Evolutionary conservation across 768 basidiomycete species (phyloP).

Genomic region (Rhizopogon roseolus): DNA sequence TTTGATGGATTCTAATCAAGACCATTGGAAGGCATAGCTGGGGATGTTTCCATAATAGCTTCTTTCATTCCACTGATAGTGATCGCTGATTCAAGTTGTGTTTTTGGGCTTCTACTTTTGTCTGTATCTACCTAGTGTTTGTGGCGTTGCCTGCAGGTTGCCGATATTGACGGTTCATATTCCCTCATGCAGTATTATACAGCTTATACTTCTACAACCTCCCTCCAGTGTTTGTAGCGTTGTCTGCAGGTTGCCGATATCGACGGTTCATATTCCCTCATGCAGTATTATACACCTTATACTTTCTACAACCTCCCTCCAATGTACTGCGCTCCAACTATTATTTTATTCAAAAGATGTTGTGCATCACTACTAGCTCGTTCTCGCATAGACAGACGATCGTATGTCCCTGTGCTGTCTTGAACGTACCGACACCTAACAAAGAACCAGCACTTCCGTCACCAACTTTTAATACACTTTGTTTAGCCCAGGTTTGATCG

Average conservation of each 20-base stretch:
- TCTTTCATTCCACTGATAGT: background rate
- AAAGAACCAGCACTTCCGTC: slow-evolving; percentile 69
- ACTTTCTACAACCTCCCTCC: slow-evolving; percentile 29
- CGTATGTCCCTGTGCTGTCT: slow-evolving; percentile 29
- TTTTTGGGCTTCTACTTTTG: slow-evolving; percentile 17
- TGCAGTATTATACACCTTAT: slow-evolving; percentile 32
- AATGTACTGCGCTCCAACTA: slow-evolving; percentile 24
- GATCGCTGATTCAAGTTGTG: slow-evolving; percentile 10
- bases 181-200: slow-evolving; percentile 31
- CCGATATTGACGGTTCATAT: slow-evolving; percentile 29
- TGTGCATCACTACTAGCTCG: slow-evolving; percentile 58
- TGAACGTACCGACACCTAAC: slow-evolving; percentile 65
- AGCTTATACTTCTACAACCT: slow-evolving; percentile 31
- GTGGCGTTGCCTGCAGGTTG: slow-evolving; percentile 19
- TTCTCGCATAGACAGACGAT: slow-evolving; percentile 76
- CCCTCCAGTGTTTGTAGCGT: slow-evolving; percentile 22
- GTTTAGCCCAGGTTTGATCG: slow-evolving; percentile 64
- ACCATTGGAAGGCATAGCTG: slow-evolving; percentile 39
- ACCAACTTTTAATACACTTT: slow-evolving; percentile 74
- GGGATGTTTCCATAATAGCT: background rate
- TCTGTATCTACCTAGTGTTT: slow-evolving; percentile 27
- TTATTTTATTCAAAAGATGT: slow-evolving; percentile 23
- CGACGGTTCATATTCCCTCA: slow-evolving; percentile 31
- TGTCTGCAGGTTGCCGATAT: slow-evolving; percentile 21
- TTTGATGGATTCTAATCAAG: slow-evolving; percentile 62